phyloP scores from a whole-genome alignment of 2,329 filamentous ascomycete genomes.

The Nannizziopsis arthrosporioides region DNA sequence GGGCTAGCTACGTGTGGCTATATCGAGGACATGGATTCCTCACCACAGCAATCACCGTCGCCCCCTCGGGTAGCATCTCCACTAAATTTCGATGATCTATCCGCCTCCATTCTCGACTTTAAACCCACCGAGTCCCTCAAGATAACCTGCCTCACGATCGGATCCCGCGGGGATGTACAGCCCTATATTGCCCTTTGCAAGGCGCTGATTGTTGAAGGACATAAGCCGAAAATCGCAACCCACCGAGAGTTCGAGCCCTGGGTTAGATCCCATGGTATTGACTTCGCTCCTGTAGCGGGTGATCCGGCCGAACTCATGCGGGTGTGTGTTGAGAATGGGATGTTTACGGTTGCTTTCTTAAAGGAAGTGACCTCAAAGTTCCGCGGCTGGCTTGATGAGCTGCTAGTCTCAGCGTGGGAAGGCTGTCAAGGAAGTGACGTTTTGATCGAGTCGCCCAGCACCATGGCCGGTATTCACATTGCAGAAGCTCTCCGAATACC shows the following conservation, averaged over 20 bases:
- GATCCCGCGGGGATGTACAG: slow-evolving; percentile 89
- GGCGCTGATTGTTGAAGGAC: slow-evolving; percentile 74
- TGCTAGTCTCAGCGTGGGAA: slow-evolving; percentile 67
- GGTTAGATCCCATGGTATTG: slow-evolving; percentile 87
- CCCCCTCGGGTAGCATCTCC: slow-evolving; percentile 37
- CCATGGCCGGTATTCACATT: slow-evolving; percentile 96
- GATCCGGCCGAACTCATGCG: slow-evolving; percentile 92
- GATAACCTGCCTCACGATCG: slow-evolving; percentile 90
- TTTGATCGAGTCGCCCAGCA: slow-evolving; percentile 86
- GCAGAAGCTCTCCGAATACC: slow-evolving; percentile 85
- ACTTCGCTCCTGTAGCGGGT: slow-evolving; percentile 77
- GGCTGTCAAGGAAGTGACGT: slow-evolving; percentile 81
- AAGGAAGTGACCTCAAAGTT: slow-evolving; percentile 78
- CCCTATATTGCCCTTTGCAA: slow-evolving; percentile 96
- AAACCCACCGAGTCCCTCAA: slow-evolving; percentile 68
- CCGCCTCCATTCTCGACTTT: slow-evolving; percentile 79
- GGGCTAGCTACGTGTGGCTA: slow-evolving; percentile 11
- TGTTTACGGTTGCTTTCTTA: slow-evolving; percentile 87
- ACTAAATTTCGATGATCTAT: slow-evolving; percentile 79
- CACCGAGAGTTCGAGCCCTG: slow-evolving; percentile 81
- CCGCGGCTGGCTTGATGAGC: slow-evolving; percentile 85
- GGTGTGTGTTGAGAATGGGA: slow-evolving; percentile 91
- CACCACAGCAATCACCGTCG: slow-evolving; percentile 23
- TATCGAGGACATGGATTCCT: slow-evolving; percentile 20
- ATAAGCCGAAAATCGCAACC: slow-evolving; percentile 76